Evolutionary conservation across 768 basidiomycete species (phyloP).

Genomic region (Hydnomerulius pinastri): DNA sequence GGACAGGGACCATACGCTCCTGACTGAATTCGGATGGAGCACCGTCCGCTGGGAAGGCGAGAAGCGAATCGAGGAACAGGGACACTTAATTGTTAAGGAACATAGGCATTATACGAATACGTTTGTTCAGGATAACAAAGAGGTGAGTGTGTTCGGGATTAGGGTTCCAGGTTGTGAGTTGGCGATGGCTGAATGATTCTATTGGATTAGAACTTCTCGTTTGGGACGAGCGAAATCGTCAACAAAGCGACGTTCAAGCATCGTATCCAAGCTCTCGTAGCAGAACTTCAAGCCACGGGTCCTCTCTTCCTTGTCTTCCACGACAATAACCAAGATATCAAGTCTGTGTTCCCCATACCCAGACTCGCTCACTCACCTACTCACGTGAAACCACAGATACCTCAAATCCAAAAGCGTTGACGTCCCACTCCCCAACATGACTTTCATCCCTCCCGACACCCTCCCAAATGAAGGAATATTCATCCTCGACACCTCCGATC

Average conservation of each 20-base stretch:
- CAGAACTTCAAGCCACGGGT: conserved; percentile 41
- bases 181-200: background rate
- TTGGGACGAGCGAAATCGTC: conserved; percentile 62
- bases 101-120: conserved; percentile 57
- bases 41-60: conserved; percentile 57
- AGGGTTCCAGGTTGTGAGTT: background rate
- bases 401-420: conserved; percentile 52
- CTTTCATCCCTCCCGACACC: conserved; percentile 58
- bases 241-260: conserved; percentile 51
- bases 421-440: conserved; percentile 53
- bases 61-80: conserved; percentile 46
- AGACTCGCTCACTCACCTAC: background rate
- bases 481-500: conserved; percentile 70
- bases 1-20: conserved; percentile 70
- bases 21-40: conserved; percentile 87
- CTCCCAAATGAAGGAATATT: conserved; percentile 56
- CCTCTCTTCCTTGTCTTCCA: conserved; percentile 83
- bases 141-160: conserved; percentile 50
- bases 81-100: conserved; percentile 68
- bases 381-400: conserved; percentile 40
- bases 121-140: conserved; percentile 64
- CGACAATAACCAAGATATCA: conserved; percentile 75
- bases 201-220: conserved; percentile 61
- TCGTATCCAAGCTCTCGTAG: conserved; percentile 50
- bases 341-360: conserved; percentile 43